phyloP scores from a whole-genome alignment of 2,329 filamentous ascomycete species.

The Apiospora rasikravindrae region DNA sequence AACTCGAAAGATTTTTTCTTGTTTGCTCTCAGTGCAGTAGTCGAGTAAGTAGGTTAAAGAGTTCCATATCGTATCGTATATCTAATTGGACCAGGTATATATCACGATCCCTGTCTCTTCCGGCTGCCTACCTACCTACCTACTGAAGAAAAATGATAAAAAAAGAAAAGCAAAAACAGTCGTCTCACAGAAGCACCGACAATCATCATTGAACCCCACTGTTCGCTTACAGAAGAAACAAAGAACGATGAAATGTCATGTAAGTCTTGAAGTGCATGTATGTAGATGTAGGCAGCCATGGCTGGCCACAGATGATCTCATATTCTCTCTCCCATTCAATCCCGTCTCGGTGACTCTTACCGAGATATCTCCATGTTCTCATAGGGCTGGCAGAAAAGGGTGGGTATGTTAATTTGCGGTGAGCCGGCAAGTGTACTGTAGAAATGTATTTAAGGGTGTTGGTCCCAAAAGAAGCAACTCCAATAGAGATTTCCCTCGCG shows the following conservation, averaged over 20 bases:
- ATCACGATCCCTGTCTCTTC: neutral
- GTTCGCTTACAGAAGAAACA: neutral
- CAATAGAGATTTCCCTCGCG: neutral
- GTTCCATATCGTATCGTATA: neutral
- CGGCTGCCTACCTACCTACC: neutral
- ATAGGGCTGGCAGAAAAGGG: neutral
- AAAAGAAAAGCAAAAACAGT: neutral
- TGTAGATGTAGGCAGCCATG: neutral
- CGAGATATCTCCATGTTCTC: neutral
- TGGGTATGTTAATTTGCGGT: neutral
- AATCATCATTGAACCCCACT: neutral
- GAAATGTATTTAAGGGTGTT: neutral
- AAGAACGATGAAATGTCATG: neutral
- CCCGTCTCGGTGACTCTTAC: neutral
- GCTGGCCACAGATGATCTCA: neutral
- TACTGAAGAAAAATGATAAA: neutral
- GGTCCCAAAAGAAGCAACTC: neutral
- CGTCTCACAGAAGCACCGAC: neutral
- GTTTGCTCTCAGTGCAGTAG: neutral
- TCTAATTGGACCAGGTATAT: neutral
- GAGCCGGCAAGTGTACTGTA: neutral
- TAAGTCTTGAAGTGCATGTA: no score
- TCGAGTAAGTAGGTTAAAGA: neutral
- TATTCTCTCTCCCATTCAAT: neutral
- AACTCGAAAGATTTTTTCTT: neutral